Evolutionary conservation across 1,284 basidiomycete species (phyloP).

Genomic region (Cryptococcus maquisensis): DNA sequence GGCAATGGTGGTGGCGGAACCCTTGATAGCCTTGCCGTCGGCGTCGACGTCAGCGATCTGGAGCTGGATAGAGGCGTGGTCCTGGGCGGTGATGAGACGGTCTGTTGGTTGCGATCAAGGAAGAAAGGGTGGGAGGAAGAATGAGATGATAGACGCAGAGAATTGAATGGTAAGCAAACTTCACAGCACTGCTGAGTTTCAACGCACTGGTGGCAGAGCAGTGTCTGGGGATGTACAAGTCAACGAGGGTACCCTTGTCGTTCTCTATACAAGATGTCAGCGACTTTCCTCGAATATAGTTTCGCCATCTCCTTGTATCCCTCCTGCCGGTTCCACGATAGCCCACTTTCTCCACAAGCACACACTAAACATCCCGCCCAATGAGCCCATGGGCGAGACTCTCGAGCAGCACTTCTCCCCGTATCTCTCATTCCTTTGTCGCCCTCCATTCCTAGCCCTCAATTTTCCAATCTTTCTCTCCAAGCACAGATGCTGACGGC

Average conservation of each 20-base stretch:
- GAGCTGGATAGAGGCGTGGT: conserved; percentile 98
- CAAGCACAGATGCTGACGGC: not conserved
- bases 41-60: conserved; percentile 92
- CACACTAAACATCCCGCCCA: not conserved
- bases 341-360: not conserved
- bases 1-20: conserved; percentile 81
- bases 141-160: not conserved
- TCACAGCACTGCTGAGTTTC: not conserved
- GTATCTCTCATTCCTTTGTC: not conserved
- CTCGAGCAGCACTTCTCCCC: not conserved
- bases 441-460: not conserved
- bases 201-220: conserved; percentile 87
- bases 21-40: conserved; percentile 79
- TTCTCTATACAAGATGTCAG: conserved; percentile 21
- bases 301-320: not conserved
- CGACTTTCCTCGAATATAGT: not conserved
- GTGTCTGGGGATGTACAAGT: conserved; percentile 99
- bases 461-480: not conserved
- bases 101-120: conserved; percentile 9
- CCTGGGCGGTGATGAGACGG: conserved; percentile 68
- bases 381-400: not conserved
- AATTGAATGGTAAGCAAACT: not conserved
- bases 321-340: not conserved
- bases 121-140: not conserved
- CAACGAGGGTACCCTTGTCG: conserved; percentile 89